phyloP scores from a whole-genome alignment of 805 yeast genomes.

The Tetrapisispora phaffii region DNA sequence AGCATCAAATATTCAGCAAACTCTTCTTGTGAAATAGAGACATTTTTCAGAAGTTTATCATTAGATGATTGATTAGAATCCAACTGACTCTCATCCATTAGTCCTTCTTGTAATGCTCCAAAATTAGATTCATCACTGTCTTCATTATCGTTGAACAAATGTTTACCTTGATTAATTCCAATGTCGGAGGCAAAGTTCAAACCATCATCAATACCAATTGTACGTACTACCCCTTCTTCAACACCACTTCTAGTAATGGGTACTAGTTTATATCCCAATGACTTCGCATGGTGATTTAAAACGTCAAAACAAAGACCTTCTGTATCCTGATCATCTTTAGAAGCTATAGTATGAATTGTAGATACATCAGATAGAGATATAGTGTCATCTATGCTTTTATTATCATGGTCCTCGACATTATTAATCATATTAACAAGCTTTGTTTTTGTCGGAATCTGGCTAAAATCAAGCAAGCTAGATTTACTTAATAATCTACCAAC shows the following conservation, averaged over 20 bases:
- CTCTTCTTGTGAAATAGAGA: not conserved
- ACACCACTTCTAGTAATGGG: not conserved
- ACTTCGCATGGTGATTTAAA: conserved; percentile 7
- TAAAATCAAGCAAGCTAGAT: not conserved
- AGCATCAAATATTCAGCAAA: not conserved
- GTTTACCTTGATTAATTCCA: not conserved
- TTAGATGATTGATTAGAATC: no score
- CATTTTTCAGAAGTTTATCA: no score
- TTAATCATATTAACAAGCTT: not conserved
- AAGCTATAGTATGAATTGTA: conserved; percentile 3
- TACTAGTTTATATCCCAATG: conserved; percentile 12
- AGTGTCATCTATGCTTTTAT: not conserved
- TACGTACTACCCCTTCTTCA: not conserved
- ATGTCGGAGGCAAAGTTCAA: not conserved
- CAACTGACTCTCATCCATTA: not conserved
- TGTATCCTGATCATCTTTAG: not conserved
- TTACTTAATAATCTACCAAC: not conserved
- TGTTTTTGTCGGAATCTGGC: not conserved
- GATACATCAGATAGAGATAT: conserved; percentile 7
- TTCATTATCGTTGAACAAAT: conserved; percentile 8
- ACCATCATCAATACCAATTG: not conserved
- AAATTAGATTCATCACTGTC: not conserved
- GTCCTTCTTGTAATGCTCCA: not conserved
- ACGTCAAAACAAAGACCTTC: conserved; percentile 4
- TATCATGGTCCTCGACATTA: conserved; percentile 1